Evolutionary conservation across 352 stramenopile genomes (phyloP).

Genomic region (Pythium rhizo-oryzae): DNA sequence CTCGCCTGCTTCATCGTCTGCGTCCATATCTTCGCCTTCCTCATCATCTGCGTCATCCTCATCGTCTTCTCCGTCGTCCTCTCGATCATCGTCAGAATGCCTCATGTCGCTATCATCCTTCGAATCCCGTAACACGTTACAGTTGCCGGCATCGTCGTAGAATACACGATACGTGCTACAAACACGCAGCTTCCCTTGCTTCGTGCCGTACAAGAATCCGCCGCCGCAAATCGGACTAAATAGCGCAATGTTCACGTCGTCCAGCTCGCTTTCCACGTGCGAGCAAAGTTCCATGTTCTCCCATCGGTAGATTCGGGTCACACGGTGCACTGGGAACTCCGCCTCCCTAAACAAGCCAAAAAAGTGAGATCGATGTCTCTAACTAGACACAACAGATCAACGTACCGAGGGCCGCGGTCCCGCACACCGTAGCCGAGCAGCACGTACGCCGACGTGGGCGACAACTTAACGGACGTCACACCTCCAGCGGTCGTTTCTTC

Average conservation of each 20-base stretch:
- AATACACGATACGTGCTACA: slow-evolving; percentile 77
- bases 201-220: slow-evolving; percentile 98
- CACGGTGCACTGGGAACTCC: slow-evolving; percentile 81
- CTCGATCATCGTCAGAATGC: slow-evolving; percentile 14
- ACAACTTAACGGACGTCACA: slow-evolving; percentile 91
- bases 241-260: slow-evolving; percentile 98
- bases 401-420: slow-evolving; percentile 81
- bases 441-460: slow-evolving; percentile 83
- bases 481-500: slow-evolving; percentile 78
- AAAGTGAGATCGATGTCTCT: background rate
- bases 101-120: slow-evolving; percentile 28
- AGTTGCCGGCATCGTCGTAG: slow-evolving; percentile 80
- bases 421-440: slow-evolving; percentile 85
- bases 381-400: background rate
- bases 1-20: slow-evolving; percentile 10
- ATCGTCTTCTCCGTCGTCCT: slow-evolving; percentile 22
- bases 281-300: slow-evolving; percentile 89
- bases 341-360: slow-evolving; percentile 50
- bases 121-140: slow-evolving; percentile 62
- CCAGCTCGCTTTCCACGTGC: slow-evolving; percentile 87
- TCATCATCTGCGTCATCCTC: slow-evolving; percentile 19
- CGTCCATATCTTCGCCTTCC: slow-evolving; percentile 27
- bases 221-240: slow-evolving; percentile 97
- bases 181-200: slow-evolving; percentile 94
- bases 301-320: slow-evolving; percentile 89